These are phyloP conservation scores for Blastobotrys peoriensis DNA, from an alignment of 805 yeast species.

Conservation along the genomic window DNA sequence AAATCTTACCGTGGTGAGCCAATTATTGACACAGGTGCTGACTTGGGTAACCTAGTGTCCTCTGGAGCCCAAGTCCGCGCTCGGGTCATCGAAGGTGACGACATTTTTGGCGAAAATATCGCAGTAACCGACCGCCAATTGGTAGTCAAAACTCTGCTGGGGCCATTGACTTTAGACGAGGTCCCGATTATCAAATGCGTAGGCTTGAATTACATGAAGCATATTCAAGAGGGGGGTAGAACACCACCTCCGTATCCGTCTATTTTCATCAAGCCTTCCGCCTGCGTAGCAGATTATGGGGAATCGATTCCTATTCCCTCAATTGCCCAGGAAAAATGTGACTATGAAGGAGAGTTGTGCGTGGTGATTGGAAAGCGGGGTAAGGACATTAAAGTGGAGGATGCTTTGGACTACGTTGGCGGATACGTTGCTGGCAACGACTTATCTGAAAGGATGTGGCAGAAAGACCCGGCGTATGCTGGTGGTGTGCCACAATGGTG, in stretches of 20 bases:
- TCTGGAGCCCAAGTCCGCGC: too few relatives aligned
- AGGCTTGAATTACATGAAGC: too few relatives aligned
- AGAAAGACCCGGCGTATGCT: constrained; percentile 37
- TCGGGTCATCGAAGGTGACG: too few relatives aligned
- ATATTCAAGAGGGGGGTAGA: constrained; percentile 16
- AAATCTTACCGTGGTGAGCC: too few relatives aligned
- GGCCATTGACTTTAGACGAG: too few relatives aligned
- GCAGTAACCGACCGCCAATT: too few relatives aligned
- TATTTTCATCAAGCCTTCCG: constrained; percentile 15
- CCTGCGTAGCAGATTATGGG: constrained; percentile 14
- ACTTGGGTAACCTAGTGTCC: too few relatives aligned
- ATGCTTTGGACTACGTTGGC: constrained; percentile 40
- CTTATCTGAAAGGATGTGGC: constrained; percentile 50
- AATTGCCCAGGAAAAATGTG: constrained; percentile 28
- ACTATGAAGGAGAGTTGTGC: constrained; percentile 48
- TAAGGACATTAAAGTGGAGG: constrained; percentile 34
- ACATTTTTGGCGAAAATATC: too few relatives aligned
- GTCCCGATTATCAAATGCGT: too few relatives aligned
- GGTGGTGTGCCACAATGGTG: constrained; percentile 47
- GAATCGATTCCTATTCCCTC: constrained; percentile 12
- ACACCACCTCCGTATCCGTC: constrained; percentile 17
- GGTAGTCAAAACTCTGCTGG: too few relatives aligned
- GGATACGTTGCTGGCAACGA: constrained; percentile 51
- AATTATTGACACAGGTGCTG: too few relatives aligned
- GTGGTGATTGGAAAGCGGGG: constrained; percentile 45